These are phyloP conservation scores for Dichotomopilus funicola DNA, from an alignment of 2,329 filamentous ascomycete species.

Conservation along the genomic window DNA sequence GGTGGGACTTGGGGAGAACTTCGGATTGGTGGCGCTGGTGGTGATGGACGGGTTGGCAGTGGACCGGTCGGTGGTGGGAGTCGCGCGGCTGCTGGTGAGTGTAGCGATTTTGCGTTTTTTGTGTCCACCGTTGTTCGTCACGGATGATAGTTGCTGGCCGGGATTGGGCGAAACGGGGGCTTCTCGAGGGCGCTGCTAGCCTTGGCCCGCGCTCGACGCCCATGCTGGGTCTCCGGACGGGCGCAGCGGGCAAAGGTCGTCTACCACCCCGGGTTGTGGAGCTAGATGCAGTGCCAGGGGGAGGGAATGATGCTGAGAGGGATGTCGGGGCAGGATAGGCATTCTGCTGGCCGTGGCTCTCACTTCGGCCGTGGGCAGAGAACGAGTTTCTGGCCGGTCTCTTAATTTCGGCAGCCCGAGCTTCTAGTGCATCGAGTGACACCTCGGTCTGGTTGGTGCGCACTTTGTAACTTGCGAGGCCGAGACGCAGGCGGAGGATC, in stretches of 20 bases:
- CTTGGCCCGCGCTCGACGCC: background rate
- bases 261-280: background rate
- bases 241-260: conserved; percentile 4
- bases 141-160: background rate
- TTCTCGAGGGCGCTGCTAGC: background rate
- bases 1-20: background rate
- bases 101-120: background rate
- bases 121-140: background rate
- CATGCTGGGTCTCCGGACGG: conserved; percentile 2
- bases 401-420: conserved; percentile 21
- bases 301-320: conserved; percentile 1
- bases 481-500: conserved; percentile 60
- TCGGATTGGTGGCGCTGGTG: conserved; percentile 3
- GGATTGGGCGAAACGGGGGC: background rate
- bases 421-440: conserved; percentile 54
- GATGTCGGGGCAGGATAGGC: background rate
- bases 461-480: conserved; percentile 68
- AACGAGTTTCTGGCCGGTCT: background rate
- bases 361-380: background rate
- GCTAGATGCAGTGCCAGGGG: background rate
- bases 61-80: background rate
- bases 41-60: background rate
- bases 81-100: background rate
- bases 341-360: background rate
- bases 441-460: conserved; percentile 63